phyloP scores from a whole-genome alignment of 306 rosid species.

The Cajanus cajan region DNA sequence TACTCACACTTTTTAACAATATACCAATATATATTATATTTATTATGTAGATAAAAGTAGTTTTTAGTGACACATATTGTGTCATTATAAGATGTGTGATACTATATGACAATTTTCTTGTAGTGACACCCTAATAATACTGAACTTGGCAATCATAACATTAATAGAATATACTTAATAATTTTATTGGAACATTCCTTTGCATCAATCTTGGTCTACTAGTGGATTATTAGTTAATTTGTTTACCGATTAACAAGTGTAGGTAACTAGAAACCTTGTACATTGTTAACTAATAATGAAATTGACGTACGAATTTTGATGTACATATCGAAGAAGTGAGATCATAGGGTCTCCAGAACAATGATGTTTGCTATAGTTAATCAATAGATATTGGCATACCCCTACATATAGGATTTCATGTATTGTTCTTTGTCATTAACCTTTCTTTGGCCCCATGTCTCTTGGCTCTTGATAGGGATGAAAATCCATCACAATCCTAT shows the following conservation, averaged over 20 bases:
- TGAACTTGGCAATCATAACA: no score
- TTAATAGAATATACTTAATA: no score
- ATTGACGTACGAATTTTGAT: neutral
- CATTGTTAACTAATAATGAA: neutral
- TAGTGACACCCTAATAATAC: no score
- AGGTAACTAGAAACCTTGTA: neutral
- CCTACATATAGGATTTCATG: constrained; percentile 16
- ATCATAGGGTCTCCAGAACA: constrained; percentile 21
- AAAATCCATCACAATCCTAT: constrained; percentile 2
- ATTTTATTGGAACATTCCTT: no score
- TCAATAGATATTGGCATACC: constrained; percentile 20
- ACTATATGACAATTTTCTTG: no score
- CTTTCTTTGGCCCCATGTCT: constrained; percentile 1
- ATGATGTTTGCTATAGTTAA: constrained; percentile 21
- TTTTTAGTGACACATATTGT: no score
- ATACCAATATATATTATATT: no score
- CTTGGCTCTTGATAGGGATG: neutral
- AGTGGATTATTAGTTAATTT: neutral
- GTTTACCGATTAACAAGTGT: neutral
- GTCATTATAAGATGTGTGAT: no score
- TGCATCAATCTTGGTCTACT: no score
- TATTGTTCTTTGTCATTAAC: constrained; percentile 8
- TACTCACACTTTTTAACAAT: no score
- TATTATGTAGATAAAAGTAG: no score
- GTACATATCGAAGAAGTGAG: neutral